Evolutionary conservation across 2,329 filamentous ascomycete species (phyloP), one percentile per base, ranked within the genome.

Genomic region (Neonectria neomacrospora): DNA sequence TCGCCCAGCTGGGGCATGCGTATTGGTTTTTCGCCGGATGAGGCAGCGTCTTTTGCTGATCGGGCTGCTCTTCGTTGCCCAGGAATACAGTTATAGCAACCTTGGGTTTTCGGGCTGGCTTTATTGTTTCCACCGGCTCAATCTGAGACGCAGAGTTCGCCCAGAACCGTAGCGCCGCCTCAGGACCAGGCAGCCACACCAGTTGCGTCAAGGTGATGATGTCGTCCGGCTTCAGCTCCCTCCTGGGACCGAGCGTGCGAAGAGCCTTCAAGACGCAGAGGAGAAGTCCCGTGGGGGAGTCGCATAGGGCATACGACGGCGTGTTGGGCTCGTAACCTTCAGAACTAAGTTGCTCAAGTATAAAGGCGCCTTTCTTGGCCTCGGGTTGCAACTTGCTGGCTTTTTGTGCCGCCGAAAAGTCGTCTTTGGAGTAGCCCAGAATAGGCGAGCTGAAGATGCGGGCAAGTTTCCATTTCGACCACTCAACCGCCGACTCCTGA

Each of bases 181-280:
- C 89, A 0, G 88, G 88, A 0, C 89, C 89, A 0, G 89, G 88
- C 1, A 91, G 76, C 90, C 89, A 91, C 22, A 88, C 85, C 28
- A 91, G 77, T 73, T 87, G 84, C 1, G 87, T 84, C 69, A 89
- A 79, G 18, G 86, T 87, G 61, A 91, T 80, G 23, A 91, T 79
- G 58, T 90, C 86, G 14, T 80, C 78, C 3, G 80, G 77, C 2
- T 80, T 79, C 54, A 87, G 80, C 16, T 79, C 76, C 58, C 80
- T 75, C 60, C 77, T 73, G 0, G 81, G 78, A 3, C 77, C 80
- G 3, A 80, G 72, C 1, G 79, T 75, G 16, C 80, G 78, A 54
- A 88, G 74, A 2, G 79, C 76, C 69, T 81, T 82, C 61, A 88
- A 72, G 5, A 87, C 79, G 64, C 86, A 83, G 30, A 86, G 83